phyloP scores from a whole-genome alignment of 192 early-diverging fungal genomes.

The Endogone sp. region DNA sequence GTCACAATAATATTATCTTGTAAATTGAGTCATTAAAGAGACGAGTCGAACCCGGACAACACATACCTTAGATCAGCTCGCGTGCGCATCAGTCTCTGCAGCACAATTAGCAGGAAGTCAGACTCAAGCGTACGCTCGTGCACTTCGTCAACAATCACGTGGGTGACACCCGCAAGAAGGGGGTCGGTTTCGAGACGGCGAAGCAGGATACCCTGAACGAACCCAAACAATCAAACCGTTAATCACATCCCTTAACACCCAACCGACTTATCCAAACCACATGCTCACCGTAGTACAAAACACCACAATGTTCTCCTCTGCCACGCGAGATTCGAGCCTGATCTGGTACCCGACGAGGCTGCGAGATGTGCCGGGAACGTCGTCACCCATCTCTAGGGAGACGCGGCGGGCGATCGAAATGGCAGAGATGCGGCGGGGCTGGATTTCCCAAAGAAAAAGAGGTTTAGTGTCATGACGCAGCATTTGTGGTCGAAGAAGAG shows the following conservation, averaged over 20 bases:
- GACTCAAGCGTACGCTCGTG: slow-evolving; percentile 74
- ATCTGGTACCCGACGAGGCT: slow-evolving; percentile 74
- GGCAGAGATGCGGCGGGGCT: slow-evolving; percentile 77
- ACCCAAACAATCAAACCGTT: not conserved
- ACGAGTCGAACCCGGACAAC: too few relatives aligned
- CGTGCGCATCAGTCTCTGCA: slow-evolving; percentile 46
- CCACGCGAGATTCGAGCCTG: slow-evolving; percentile 53
- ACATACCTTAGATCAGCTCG: slow-evolving; percentile 53
- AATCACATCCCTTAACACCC: not conserved
- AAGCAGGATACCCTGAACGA: slow-evolving; percentile 62
- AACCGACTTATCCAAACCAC: not conserved
- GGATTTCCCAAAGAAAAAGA: slow-evolving; percentile 15
- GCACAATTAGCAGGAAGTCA: slow-evolving; percentile 69
- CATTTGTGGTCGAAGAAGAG: not conserved
- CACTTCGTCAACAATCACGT: slow-evolving; percentile 77
- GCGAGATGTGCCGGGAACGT: slow-evolving; percentile 41
- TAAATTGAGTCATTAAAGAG: too few relatives aligned
- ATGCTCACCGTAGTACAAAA: slow-evolving; percentile 69
- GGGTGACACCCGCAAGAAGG: slow-evolving; percentile 51
- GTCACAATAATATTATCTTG: too few relatives aligned
- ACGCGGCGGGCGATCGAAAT: slow-evolving; percentile 78
- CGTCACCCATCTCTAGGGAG: slow-evolving; percentile 68
- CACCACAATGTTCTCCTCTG: slow-evolving; percentile 53
- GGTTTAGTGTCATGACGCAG: too few relatives aligned
- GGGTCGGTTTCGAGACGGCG: slow-evolving; percentile 61